Evolutionary conservation across 805 yeast species (phyloP), one percentile per base, ranked within the genome.

Genomic region (Metschnikowia similis): DNA sequence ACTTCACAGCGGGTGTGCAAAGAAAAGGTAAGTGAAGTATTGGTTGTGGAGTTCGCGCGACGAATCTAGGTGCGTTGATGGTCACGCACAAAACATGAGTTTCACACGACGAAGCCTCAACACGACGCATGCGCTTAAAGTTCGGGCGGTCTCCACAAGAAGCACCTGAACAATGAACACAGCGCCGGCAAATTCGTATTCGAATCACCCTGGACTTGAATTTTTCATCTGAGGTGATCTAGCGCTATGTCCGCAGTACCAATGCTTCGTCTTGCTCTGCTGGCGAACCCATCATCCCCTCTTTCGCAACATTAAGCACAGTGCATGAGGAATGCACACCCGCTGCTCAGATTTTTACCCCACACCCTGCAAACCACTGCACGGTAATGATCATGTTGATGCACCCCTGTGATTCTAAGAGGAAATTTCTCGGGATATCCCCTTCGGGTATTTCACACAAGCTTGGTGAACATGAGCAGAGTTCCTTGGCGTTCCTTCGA

Each of bases 31-130:
- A 41, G 29, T 41, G 9, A 36, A 35, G 31, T 37, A 11, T 17
- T 32, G 46, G 46, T 34, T 48, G 55, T 48, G 54, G 53, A 53
- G 56, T 51, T 48, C 52, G 55, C 52, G 52, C 45, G 42, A 49
- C 40, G 48, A 47, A 47, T 48, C 36, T 38, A 41, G 40, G 49
- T 48, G 50, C 40, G 52, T 16, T 49, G 45, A 42, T 41, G 58
- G 58, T 55, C 57, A 55, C 57, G 58, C 58, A 49, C 55, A 42
- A 51, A 45, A 42, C 39, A 47, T 49, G 58, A 36, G 55, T 53
- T 38, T 42, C 47, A 53, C 56, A 54, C 57, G 57, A 51, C 53
- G 31, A 9, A 14, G 8, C 27, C 46, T 27, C 17, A 35, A 14
- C 14, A 35, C 34, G 35, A 14, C 35, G 35, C 38, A 43, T 43